Conservation (phyloP, 768 basidiomycete species). For the Pisolithus orientalis region DNA sequence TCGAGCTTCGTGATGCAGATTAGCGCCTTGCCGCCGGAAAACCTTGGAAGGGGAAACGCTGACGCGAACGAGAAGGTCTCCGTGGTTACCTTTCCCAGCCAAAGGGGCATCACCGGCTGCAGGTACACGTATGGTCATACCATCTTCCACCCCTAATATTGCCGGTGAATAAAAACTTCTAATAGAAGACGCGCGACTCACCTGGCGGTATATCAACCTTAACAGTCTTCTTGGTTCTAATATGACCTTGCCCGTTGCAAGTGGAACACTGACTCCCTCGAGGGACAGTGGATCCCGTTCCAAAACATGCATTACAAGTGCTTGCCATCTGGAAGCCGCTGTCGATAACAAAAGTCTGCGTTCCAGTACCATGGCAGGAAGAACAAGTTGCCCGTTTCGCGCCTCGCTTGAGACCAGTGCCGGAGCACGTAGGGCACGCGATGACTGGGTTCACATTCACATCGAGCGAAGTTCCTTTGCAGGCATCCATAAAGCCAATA, state of each 20-base stretch:
- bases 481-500: conserved; percentile 90
- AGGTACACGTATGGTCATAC: conserved; percentile 82
- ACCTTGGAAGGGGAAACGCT: conserved; percentile 75
- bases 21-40: conserved; percentile 87
- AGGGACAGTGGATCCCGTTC: conserved; percentile 76
- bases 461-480: conserved; percentile 75
- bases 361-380: conserved; percentile 81
- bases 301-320: conserved; percentile 79
- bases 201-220: conserved; percentile 84
- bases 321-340: conserved; percentile 96
- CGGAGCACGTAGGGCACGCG: conserved; percentile 79
- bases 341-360: conserved; percentile 83
- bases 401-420: conserved; percentile 81
- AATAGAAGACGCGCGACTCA: conserved; percentile 29
- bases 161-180: conserved; percentile 1
- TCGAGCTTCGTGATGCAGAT: conserved; percentile 83
- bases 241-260: conserved; percentile 85
- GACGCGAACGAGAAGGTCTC: conserved; percentile 85
- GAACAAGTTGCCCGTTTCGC: conserved; percentile 75
- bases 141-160: conserved; percentile 81
- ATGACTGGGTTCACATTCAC: conserved; percentile 76
- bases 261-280: conserved; percentile 68
- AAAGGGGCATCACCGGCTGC: conserved; percentile 81
- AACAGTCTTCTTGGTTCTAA: conserved; percentile 71
- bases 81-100: conserved; percentile 66